Evolutionary conservation across 495 filamentous ascomycete genomes (phyloP).

Genomic region (Cenococcum geophilum): DNA sequence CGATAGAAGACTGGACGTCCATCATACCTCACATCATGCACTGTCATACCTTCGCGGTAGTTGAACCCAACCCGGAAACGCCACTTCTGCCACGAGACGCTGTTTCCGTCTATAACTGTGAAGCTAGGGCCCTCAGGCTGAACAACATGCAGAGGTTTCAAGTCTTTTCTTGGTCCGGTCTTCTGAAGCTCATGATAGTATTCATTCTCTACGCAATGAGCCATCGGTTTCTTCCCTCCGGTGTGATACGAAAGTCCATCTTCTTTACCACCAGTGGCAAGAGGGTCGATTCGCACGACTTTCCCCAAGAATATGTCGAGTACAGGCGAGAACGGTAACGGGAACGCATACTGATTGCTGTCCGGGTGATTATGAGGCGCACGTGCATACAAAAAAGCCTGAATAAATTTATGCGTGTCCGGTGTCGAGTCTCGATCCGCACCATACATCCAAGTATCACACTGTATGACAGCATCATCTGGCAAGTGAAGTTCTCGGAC

Average conservation of each 20-base stretch:
- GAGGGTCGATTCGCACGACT: conserved; percentile 12
- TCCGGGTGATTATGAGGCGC: conserved; percentile 14
- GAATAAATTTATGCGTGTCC: conserved; percentile 20
- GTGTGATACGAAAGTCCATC: conserved; percentile 18
- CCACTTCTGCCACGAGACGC: conserved; percentile 37
- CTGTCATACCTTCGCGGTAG: conserved; percentile 32
- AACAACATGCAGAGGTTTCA: conserved; percentile 25
- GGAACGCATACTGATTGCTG: conserved; percentile 22
- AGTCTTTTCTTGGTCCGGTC: neutral
- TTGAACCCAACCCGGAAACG: conserved; percentile 33
- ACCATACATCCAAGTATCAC: conserved; percentile 25
- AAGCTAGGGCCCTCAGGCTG: conserved; percentile 33
- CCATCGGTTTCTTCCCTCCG: conserved; percentile 10
- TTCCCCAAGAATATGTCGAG: conserved; percentile 13
- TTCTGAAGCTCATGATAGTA: conserved; percentile 1
- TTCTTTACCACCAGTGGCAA: conserved; percentile 20
- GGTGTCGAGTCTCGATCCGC: conserved; percentile 14
- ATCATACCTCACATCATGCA: conserved; percentile 53
- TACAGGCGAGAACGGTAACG: conserved; percentile 15
- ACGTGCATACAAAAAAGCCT: conserved; percentile 13
- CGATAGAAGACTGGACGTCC: conserved; percentile 63
- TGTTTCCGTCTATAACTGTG: conserved; percentile 12
- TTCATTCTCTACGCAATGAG: conserved; percentile 10
- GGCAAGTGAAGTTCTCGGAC: conserved; percentile 18
- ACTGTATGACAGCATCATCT: conserved; percentile 8